Evolutionary conservation across 495 filamentous ascomycete species (phyloP), one percentile per base, ranked within the genome.

Genomic region (Filosporella fistucella): DNA sequence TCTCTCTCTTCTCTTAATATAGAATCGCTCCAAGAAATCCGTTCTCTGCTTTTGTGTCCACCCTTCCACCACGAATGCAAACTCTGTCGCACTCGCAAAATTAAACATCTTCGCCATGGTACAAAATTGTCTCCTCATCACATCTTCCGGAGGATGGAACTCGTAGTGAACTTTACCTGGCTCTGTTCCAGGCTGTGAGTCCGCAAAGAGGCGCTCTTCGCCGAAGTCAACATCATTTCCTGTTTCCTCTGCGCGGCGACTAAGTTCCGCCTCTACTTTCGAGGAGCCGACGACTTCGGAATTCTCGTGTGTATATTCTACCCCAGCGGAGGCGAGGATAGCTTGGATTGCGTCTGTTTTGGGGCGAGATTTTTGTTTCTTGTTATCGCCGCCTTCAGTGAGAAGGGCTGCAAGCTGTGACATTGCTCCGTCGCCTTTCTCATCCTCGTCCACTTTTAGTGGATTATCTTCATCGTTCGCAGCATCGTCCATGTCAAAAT

Each of bases 251-350:
- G 93, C 94, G 25, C 80, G 80, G 11, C 81, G 78, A 43, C 84
- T 87, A 17, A 97, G 76, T 34, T 77, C 76, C 47, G 84, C 83
- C 68, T 98, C 93, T 17, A 95, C 75, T 44, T 82, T 85, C 8
- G 85, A 91, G 0, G 87, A 86, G 26, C 93, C 93, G 38, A 98
- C 84, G 14, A 98, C 91, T 66, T 98, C 93, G 32, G 86, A 89
- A 60, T 98, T 98, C 50, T 96, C 85, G 58, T 98, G 93, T 9
- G 89, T 94, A 63, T 98, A 98, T 63, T 93, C 82, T 12, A 98
- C 91, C 6, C 94, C 93, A 2, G 89, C 91, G 23, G 80, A 74
- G 7, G 90, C 80, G 5, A 98, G 78, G 56, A 98, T 97, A 16
- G 89, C 93, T 51, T 90, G 85, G 23, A 98, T 75, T 3, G 89